Evolutionary conservation across 176 grass and related monocot genomes (phyloP).

Genomic region (Oropetium thomaeum): DNA sequence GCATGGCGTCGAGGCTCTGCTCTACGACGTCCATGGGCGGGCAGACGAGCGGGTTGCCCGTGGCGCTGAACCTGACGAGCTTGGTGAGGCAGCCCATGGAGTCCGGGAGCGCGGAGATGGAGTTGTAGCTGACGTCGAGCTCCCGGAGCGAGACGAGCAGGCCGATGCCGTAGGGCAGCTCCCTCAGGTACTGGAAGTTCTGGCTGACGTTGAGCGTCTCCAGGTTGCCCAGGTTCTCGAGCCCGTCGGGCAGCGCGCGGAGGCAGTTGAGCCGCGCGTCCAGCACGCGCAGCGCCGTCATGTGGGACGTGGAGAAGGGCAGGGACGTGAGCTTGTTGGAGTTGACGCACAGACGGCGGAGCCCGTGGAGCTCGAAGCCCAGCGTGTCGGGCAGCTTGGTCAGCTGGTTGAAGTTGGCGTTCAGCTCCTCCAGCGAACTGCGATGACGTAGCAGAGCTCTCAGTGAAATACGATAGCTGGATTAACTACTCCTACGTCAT

Average conservation of each 20-base stretch:
- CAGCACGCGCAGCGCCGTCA: slow-evolving; percentile 58
- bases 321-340: slow-evolving; percentile 79
- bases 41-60: slow-evolving; percentile 70
- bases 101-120: slow-evolving; percentile 64
- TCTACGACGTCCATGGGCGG: slow-evolving; percentile 78
- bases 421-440: slow-evolving; percentile 81
- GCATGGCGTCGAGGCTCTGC: slow-evolving; percentile 73
- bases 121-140: slow-evolving; percentile 94
- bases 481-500: too few species aligned
- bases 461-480: not conserved
- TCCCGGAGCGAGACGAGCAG: slow-evolving; percentile 73
- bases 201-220: slow-evolving; percentile 93
- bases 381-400: slow-evolving; percentile 80
- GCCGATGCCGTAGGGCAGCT: slow-evolving; percentile 77
- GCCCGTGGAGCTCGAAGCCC: slow-evolving; percentile 80
- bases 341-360: slow-evolving; percentile 74
- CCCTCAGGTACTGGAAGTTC: slow-evolving; percentile 75
- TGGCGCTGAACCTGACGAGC: slow-evolving; percentile 58
- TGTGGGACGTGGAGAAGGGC: slow-evolving; percentile 78
- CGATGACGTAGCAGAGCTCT: not conserved
- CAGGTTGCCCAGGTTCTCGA: slow-evolving; percentile 67
- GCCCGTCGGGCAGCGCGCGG: slow-evolving; percentile 55
- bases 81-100: slow-evolving; percentile 90
- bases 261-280: slow-evolving; percentile 95
- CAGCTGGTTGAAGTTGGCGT: slow-evolving; percentile 97